These are phyloP conservation scores for Vararia minispora DNA, from an alignment of 768 basidiomycete species.

Conservation along the genomic window DNA sequence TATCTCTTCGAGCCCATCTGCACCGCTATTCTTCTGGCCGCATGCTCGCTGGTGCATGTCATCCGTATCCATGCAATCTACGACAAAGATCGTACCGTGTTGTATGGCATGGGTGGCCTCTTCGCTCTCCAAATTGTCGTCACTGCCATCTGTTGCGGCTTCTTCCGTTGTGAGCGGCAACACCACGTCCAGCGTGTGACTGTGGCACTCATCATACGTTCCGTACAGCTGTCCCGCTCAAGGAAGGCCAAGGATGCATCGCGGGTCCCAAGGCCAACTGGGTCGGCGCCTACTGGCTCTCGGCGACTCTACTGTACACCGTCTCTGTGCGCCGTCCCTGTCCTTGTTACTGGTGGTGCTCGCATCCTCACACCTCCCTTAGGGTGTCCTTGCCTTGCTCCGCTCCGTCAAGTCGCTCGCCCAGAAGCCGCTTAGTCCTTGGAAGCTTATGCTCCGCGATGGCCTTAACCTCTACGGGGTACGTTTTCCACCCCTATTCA, in stretches of 20 bases:
- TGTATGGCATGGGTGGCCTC: conserved; percentile 44
- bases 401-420: conserved; percentile 50
- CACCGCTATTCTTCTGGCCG: conserved; percentile 71
- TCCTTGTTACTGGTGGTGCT: too few relatives aligned
- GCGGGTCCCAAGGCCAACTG: conserved; percentile 71
- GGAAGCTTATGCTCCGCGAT: conserved; percentile 88
- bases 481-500: conserved; percentile 17
- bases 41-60: conserved; percentile 60
- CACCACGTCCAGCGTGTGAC: conserved; percentile 3
- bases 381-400: conserved; percentile 50
- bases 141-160: conserved; percentile 66
- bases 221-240: conserved; percentile 51
- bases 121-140: conserved; percentile 59
- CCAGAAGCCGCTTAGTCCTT: conserved; percentile 46
- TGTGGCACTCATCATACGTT: conserved; percentile 4
- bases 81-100: conserved; percentile 46
- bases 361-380: too few relatives aligned
- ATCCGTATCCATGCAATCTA: conserved; percentile 76
- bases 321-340: conserved; percentile 38
- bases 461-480: conserved; percentile 79
- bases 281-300: conserved; percentile 83
- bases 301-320: conserved; percentile 62
- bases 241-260: conserved; percentile 74
- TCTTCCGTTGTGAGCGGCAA: conserved; percentile 52
- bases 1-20: conserved; percentile 83